Percentiles rank a stretch among this genome's conserved stretches.
Conservation (phyloP, 1,284 basidiomycete genomes). For the Austropuccinia psidii region DNA sequence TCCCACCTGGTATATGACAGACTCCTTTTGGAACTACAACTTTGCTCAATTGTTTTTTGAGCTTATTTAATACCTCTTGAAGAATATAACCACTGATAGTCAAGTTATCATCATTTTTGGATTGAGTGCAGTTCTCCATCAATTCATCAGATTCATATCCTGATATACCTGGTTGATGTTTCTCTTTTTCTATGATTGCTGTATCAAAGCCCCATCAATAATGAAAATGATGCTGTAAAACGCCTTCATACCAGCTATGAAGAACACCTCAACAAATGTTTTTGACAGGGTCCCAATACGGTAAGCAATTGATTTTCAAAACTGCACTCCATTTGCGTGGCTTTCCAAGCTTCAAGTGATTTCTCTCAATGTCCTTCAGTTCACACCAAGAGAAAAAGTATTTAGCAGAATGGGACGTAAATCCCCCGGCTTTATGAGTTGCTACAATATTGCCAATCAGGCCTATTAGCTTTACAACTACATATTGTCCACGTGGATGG, state of each 20-base stretch:
- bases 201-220: background rate
- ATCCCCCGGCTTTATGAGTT: constrained; percentile 3
- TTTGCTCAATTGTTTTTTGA: no score
- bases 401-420: background rate
- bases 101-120: no score
- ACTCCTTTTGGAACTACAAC: no score
- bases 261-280: background rate
- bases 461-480: background rate
- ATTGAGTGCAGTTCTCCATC: no score
- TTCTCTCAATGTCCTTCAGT: background rate
- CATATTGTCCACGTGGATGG: background rate
- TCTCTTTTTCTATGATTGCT: no score
- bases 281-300: background rate
- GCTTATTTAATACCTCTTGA: no score
- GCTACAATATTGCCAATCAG: constrained; percentile 6
- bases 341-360: background rate
- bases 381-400: background rate
- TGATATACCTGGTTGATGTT: no score
- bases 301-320: background rate
- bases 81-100: no score
- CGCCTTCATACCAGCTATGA: constrained; percentile 18
- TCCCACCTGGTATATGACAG: no score
- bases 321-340: background rate
- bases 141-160: no score
- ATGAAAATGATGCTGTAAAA: background rate